Conservation (phyloP, 2,329 filamentous ascomycete genomes). For the Setomelanomma holmii region DNA sequence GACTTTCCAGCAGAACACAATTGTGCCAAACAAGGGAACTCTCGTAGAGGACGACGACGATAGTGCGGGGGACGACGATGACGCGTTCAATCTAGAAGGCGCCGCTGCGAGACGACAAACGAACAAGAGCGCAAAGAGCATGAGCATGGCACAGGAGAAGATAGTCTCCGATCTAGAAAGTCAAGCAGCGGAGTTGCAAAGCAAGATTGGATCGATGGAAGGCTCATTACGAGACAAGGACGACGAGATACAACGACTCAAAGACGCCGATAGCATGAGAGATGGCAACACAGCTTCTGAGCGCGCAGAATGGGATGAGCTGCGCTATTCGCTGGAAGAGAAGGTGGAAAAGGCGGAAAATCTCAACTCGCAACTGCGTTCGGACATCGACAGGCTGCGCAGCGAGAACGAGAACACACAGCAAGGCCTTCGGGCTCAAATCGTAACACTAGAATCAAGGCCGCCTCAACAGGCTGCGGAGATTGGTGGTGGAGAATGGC, state of each 20-base stretch:
- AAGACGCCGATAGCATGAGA: constrained; percentile 65
- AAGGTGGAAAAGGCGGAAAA: constrained; percentile 77
- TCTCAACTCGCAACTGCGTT: constrained; percentile 79
- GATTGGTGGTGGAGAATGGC: constrained; percentile 40
- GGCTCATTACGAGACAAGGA: constrained; percentile 73
- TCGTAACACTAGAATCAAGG: constrained; percentile 59
- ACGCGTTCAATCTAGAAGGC: constrained; percentile 68
- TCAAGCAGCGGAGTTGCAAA: constrained; percentile 76
- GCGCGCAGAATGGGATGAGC: constrained; percentile 73
- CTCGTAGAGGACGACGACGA: constrained; percentile 87
- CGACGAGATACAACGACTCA: constrained; percentile 67
- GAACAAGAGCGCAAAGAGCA: constrained; percentile 50
- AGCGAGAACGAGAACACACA: constrained; percentile 71
- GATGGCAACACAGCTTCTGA: constrained; percentile 64
- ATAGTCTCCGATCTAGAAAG: constrained; percentile 77
- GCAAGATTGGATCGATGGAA: constrained; percentile 76
- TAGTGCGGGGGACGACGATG: constrained; percentile 61
- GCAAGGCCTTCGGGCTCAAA: constrained; percentile 67
- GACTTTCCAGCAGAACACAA: constrained; percentile 92
- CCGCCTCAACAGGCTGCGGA: constrained; percentile 28
- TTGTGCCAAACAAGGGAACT: constrained; percentile 96
- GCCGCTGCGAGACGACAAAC: constrained; percentile 53
- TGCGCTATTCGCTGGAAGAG: constrained; percentile 72
- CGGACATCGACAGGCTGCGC: constrained; percentile 77
- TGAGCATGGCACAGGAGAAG: constrained; percentile 45